Percentiles rank a stretch among this genome's conserved stretches.
Evolutionary conservation across 1,284 basidiomycete genomes (phyloP).

Genomic region (Ceratobasidium papillatum): DNA sequence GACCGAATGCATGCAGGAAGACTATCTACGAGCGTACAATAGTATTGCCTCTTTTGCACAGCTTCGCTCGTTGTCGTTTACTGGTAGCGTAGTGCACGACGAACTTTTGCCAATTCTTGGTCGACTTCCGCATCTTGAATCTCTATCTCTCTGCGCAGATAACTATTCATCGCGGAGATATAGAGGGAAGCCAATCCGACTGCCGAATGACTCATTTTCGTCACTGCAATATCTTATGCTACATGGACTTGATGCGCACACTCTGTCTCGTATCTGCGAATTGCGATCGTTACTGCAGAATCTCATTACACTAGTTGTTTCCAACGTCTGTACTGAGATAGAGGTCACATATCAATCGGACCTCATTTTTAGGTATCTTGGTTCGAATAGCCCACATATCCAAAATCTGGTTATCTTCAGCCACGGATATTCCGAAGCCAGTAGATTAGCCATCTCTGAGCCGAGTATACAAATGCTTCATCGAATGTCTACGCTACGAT

Average conservation of each 20-base stretch:
- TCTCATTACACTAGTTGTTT: neutral
- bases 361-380: neutral
- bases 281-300: neutral
- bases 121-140: neutral
- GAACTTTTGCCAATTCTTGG: neutral
- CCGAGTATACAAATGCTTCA: neutral
- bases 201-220: neutral
- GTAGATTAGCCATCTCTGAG: neutral
- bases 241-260: neutral
- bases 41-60: neutral
- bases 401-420: neutral
- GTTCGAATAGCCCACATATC: neutral
- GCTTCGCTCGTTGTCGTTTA: neutral
- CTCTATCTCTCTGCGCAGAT: neutral
- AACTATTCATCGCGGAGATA: neutral
- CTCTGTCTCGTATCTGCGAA: neutral
- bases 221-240: neutral
- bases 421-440: neutral
- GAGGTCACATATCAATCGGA: neutral
- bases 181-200: neutral
- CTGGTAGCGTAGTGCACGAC: neutral
- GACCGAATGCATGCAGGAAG: neutral
- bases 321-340: neutral
- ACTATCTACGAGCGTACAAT: neutral
- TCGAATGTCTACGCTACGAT: neutral